Conservation (phyloP, 139 green algal species). For the Spirogloea muscicola region DNA sequence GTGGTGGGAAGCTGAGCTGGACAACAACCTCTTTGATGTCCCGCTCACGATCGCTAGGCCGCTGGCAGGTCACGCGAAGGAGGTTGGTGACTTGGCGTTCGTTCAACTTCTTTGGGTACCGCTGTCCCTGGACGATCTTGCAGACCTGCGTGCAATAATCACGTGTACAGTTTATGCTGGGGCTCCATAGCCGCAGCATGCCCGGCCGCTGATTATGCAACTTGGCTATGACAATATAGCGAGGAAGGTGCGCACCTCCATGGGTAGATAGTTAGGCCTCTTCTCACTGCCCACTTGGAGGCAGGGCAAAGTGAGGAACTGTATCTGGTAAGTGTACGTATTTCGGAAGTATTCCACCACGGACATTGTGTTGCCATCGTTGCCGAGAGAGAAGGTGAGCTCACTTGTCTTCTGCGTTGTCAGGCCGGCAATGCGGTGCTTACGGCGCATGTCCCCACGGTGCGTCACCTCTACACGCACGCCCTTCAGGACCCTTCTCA, state of each 20-base stretch:
- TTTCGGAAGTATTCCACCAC: constrained; percentile 16
- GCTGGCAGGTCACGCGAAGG: not conserved
- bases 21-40: constrained; percentile 17
- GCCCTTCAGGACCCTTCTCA: constrained; percentile 9
- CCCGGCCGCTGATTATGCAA: no score
- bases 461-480: not conserved
- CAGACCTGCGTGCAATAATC: no score
- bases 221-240: no score
- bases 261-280: constrained; percentile 8
- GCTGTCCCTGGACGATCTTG: not conserved
- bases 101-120: constrained; percentile 23
- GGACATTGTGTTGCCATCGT: not conserved
- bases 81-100: constrained; percentile 14
- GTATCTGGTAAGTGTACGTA: not conserved
- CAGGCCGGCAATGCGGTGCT: not conserved
- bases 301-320: not conserved
- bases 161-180: no score
- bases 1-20: not conserved
- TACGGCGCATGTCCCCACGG: not conserved
- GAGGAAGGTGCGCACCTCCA: constrained; percentile 33
- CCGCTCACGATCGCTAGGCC: not conserved
- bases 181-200: no score
- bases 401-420: not conserved
- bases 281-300: not conserved
- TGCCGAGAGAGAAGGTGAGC: not conserved